Evolutionary conservation across 441 rosid genomes (phyloP).

Genomic region (Corymbia calophylla): DNA sequence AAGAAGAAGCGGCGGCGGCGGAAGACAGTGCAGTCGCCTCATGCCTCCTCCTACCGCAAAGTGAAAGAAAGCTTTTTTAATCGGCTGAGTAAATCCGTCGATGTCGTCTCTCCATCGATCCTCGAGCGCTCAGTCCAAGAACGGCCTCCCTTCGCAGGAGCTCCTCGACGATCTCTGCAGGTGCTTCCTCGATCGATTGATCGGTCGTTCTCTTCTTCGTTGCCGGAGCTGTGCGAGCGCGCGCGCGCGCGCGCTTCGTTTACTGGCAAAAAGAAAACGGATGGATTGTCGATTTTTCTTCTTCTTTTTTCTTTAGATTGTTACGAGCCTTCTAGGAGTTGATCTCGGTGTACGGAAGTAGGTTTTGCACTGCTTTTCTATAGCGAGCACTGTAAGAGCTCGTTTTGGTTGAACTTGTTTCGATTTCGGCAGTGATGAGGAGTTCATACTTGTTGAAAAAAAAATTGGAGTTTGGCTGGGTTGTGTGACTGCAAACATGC

Average conservation of each 20-base stretch:
- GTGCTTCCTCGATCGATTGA: constrained; percentile 13
- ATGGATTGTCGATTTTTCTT: neutral
- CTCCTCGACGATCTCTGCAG: constrained; percentile 99
- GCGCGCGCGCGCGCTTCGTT: neutral
- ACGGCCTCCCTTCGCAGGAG: constrained; percentile 86
- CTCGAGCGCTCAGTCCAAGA: constrained; percentile 60
- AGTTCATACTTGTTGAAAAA: neutral
- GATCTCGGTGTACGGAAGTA: neutral
- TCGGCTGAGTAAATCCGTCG: neutral
- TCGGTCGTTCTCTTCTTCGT: neutral
- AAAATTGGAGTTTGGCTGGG: neutral
- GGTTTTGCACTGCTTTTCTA: neutral
- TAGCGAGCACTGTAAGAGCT: neutral
- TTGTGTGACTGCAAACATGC: neutral
- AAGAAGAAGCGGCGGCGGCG: neutral
- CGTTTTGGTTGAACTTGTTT: neutral
- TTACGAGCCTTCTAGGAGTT: neutral
- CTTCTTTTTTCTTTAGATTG: neutral
- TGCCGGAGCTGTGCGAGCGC: neutral
- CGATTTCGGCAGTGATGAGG: neutral
- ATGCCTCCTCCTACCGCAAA: neutral
- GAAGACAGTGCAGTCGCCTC: neutral
- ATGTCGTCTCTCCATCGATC: constrained; percentile 77
- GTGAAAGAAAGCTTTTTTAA: neutral
- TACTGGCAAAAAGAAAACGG: too few relatives aligned